These are phyloP conservation scores for Phytophthora pluvialis DNA, from an alignment of 352 stramenopile species.

Conservation along the genomic window DNA sequence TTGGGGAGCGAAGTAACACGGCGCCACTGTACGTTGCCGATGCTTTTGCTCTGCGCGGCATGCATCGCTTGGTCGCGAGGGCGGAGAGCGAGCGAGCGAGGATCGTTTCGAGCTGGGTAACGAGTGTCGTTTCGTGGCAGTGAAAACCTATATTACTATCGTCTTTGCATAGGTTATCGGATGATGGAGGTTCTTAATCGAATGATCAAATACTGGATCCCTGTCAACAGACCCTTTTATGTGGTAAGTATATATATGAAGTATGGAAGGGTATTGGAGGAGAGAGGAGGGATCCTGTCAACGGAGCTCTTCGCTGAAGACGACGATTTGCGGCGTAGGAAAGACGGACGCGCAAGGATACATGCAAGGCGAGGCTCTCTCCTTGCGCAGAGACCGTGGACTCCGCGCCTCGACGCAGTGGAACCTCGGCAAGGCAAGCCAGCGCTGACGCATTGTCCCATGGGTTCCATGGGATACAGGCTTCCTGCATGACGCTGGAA, in stretches of 20 bases:
- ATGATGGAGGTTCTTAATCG: background rate
- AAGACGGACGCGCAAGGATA: slow-evolving; percentile 34
- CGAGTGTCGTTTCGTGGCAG: background rate
- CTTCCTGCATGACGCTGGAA: background rate
- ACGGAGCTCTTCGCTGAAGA: slow-evolving; percentile 21
- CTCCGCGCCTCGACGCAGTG: background rate
- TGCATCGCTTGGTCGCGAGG: slow-evolving; percentile 15
- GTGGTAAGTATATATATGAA: background rate
- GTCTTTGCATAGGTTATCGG: background rate
- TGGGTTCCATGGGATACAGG: slow-evolving; percentile 11
- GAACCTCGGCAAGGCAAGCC: background rate
- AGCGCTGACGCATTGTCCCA: slow-evolving; percentile 6
- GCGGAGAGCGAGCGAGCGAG: slow-evolving; percentile 9
- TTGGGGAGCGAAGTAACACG: slow-evolving; percentile 14
- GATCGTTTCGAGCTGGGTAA: slow-evolving; percentile 5
- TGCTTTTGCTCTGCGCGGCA: background rate
- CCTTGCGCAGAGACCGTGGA: slow-evolving; percentile 14
- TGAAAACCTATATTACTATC: slow-evolving; percentile 1
- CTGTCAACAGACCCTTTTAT: background rate
- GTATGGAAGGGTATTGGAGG: background rate
- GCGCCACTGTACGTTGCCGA: background rate
- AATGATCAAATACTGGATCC: background rate
- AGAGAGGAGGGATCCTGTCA: slow-evolving; percentile 1
- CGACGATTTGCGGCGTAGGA: slow-evolving; percentile 25
- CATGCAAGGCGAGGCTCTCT: slow-evolving; percentile 2